phyloP scores from a whole-genome alignment of 768 basidiomycete species.

The Lactifluus pinguis region DNA sequence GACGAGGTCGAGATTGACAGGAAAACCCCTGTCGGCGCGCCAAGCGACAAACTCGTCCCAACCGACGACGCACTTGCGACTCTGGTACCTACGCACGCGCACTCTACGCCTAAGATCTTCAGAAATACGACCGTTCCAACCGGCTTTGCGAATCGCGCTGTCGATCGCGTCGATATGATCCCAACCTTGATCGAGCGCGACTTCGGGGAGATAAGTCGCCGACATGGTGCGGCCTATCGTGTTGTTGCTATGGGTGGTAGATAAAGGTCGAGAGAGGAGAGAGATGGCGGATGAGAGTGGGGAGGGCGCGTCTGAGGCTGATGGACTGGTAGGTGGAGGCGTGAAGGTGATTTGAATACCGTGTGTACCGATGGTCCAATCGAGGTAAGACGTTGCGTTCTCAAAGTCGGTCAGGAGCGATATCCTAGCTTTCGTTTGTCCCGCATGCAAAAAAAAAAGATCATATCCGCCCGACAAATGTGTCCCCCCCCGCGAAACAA shows the following conservation, averaged over 20 bases:
- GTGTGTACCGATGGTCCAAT: constrained; percentile 89
- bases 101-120: constrained; percentile 74
- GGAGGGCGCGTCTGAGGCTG: constrained; percentile 57
- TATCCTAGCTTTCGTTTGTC: constrained; percentile 34
- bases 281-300: constrained; percentile 59
- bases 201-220: constrained; percentile 90
- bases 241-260: constrained; percentile 22
- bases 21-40: constrained; percentile 44
- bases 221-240: constrained; percentile 44
- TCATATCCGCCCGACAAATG: too few relatives aligned
- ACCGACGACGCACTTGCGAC: constrained; percentile 50
- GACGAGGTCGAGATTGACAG: constrained; percentile 1
- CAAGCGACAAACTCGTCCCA: constrained; percentile 77
- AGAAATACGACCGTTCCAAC: constrained; percentile 74
- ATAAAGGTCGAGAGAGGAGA: constrained; percentile 31
- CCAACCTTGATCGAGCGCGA: constrained; percentile 93
- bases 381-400: constrained; percentile 72
- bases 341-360: constrained; percentile 87
- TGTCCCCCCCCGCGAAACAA: too few relatives aligned
- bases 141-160: constrained; percentile 89
- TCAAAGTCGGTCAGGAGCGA: constrained; percentile 94
- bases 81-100: constrained; percentile 76
- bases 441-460: background rate
- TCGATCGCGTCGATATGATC: constrained; percentile 81
- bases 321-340: constrained; percentile 51